Evolutionary conservation across 345 rosid genomes (phyloP), one percentile per base, ranked within the genome.

Genomic region (Boechera divaricarpa): DNA sequence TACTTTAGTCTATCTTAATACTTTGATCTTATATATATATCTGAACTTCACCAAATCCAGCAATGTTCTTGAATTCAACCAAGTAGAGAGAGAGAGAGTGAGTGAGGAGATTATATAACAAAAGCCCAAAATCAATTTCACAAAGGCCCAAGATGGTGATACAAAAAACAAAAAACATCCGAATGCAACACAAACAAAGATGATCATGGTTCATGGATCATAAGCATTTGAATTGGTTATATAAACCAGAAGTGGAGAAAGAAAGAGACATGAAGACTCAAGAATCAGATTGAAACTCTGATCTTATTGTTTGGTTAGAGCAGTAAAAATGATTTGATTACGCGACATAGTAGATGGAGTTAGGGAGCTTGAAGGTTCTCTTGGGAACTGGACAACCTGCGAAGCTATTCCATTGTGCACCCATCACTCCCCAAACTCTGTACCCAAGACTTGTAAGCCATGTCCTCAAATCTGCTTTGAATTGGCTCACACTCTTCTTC

Each of bases 361-460:
- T 93, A 28, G 97, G 98, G 21, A 93, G 88, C 88, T 93, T 93
- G 87, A 93, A 93, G 47, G 92, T 85, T 78, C 96, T 87, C 76
- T 79, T 82, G 52, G 94, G 88, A 67, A 28, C 51, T 3, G 97
- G 96, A 44, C 83, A 88, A 18, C 98, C 98, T 2, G 79, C 74
- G 31, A 93, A 69, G 48, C 96, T 87, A 86, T 88, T 91, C 91
- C 90, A 89, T 35, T 91, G 98, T 69, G 92, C 86, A 53, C 93
- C 94, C 74, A 88, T 73, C 54, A 84, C 87, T 41, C 90, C 97
- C 97, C 90, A 91, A 2, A 93, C 84, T 71, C 92, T 80, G 78
- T 87, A 93, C 2, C 96, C 97, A 70, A 83, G 84, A 52, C 85
- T 74, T 32, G 75, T 76, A 63, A 93, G 49, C 67, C 52, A 82